Percentiles rank a stretch among this genome's conserved stretches.
Evolutionary conservation across 2,329 filamentous ascomycete genomes (phyloP).

Genomic region (Botrytis medusae): DNA sequence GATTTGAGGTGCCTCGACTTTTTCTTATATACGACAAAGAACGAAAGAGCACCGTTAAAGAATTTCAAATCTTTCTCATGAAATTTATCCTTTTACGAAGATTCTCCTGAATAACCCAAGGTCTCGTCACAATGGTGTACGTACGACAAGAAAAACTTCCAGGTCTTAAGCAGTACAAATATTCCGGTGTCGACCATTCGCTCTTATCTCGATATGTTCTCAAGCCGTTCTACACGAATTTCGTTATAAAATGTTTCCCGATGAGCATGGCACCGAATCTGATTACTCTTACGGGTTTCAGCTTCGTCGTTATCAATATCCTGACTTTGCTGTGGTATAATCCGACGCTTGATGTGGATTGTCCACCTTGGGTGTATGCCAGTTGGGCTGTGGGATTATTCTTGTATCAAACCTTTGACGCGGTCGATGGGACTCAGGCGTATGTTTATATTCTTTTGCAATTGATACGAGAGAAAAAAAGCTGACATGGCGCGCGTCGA

Average conservation of each 20-base stretch:
- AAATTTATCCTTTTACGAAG: neutral
- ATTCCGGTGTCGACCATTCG: slow-evolving; percentile 87
- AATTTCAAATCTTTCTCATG: neutral
- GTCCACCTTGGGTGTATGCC: slow-evolving; percentile 92
- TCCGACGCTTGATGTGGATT: slow-evolving; percentile 89
- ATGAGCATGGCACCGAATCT: slow-evolving; percentile 88
- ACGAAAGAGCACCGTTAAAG: neutral
- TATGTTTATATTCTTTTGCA: slow-evolving; percentile 47
- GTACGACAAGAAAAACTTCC: slow-evolving; percentile 88
- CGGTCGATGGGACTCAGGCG: slow-evolving; percentile 92
- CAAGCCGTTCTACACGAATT: slow-evolving; percentile 95
- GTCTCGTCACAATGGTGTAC: slow-evolving; percentile 72
- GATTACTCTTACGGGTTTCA: slow-evolving; percentile 89
- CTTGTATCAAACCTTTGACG: slow-evolving; percentile 97
- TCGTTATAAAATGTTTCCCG: slow-evolving; percentile 92
- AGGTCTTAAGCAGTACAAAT: slow-evolving; percentile 92
- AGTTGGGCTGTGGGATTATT: slow-evolving; percentile 89
- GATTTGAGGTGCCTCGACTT: slow-evolving; percentile 6
- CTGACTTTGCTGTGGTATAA: slow-evolving; percentile 94
- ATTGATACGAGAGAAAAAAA: neutral
- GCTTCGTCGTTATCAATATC: slow-evolving; percentile 86
- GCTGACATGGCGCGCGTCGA: neutral
- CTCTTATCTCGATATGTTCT: slow-evolving; percentile 88
- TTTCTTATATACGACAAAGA: neutral
- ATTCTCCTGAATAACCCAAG: neutral